phyloP scores from a whole-genome alignment of 257 asterid genomes.

The Ligustrum vulgare region DNA sequence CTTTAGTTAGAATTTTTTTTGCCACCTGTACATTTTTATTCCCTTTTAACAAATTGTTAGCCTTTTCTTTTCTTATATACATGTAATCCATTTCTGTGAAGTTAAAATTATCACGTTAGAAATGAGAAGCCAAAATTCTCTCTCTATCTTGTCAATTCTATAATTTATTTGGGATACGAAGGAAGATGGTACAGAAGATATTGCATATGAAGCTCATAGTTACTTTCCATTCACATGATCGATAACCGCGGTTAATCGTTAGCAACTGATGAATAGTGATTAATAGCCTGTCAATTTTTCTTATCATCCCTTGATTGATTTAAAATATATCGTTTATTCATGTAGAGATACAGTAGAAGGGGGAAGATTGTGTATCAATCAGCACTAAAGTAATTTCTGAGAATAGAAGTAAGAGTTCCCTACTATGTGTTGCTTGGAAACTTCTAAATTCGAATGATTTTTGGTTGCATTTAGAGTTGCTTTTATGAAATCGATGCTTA shows the following conservation, averaged over 20 bases:
- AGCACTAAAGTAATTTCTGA: background rate
- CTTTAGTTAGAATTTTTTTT: too few species aligned
- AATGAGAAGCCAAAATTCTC: too few species aligned
- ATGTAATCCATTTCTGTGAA: too few species aligned
- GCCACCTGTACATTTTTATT: too few species aligned
- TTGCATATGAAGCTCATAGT: constrained; percentile 20
- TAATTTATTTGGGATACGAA: constrained; percentile 75
- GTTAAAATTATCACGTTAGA: too few species aligned
- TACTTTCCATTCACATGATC: constrained; percentile 18
- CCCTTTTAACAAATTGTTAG: too few species aligned
- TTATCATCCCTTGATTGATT: background rate
- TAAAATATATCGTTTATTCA: background rate
- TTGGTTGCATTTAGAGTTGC: background rate
- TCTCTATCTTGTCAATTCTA: too few species aligned
- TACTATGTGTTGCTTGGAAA: background rate
- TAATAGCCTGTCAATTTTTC: background rate
- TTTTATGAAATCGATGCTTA: background rate
- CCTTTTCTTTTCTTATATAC: too few species aligned
- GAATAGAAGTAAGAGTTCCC: background rate
- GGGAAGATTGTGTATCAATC: background rate
- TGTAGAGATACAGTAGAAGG: background rate
- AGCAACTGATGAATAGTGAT: background rate
- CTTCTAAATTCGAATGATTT: background rate
- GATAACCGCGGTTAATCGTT: constrained; percentile 18
- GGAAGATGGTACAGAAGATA: constrained; percentile 36